Percentiles rank a stretch among this genome's conserved stretches.
These are phyloP conservation scores for Debaryomycetaceae sp. DNA, from an alignment of 1,139 yeast genomes.

Conservation along the genomic window DNA sequence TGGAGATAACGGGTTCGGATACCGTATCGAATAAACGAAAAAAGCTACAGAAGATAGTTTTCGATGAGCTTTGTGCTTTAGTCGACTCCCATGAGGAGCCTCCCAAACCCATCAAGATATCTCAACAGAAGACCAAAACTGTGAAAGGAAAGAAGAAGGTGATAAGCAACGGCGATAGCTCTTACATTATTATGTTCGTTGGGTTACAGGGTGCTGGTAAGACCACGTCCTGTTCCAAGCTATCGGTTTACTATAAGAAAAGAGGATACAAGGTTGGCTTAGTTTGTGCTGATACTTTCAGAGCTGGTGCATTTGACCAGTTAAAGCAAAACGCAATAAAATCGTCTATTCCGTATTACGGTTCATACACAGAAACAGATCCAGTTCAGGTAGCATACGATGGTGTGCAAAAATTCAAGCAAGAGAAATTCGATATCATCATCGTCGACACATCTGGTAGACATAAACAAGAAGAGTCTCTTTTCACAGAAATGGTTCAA, in stretches of 20 bases:
- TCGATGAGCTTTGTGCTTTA: constrained; percentile 82
- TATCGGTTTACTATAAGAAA: constrained; percentile 91
- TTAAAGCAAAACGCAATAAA: constrained; percentile 95
- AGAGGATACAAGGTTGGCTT: constrained; percentile 93
- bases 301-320: constrained; percentile 99
- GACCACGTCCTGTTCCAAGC: constrained; percentile 94
- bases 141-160: constrained; percentile 31
- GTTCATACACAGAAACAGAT: constrained; percentile 92
- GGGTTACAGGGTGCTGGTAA: constrained; percentile 99
- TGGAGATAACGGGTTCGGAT: constrained; percentile 49
- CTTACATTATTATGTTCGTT: constrained; percentile 86
- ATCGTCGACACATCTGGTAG: constrained; percentile 98
- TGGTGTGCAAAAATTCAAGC: constrained; percentile 89
- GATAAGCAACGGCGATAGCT: constrained; percentile 20
- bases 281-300: constrained; percentile 98
- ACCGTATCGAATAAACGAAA: constrained; percentile 66
- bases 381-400: constrained; percentile 90
- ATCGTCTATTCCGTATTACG: constrained; percentile 91
- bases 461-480: constrained; percentile 90
- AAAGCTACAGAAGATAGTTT: constrained; percentile 85
- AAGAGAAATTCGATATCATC: constrained; percentile 87
- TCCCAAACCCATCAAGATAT: constrained; percentile 77
- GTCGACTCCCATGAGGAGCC: constrained; percentile 71
- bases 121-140: constrained; percentile 15
- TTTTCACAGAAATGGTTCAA: constrained; percentile 93